A percentile compares a stretch with the other conserved stretches of the same genome.
Conservation (phyloP, 2,329 filamentous ascomycete genomes). For the Cryphonectria japonica region DNA sequence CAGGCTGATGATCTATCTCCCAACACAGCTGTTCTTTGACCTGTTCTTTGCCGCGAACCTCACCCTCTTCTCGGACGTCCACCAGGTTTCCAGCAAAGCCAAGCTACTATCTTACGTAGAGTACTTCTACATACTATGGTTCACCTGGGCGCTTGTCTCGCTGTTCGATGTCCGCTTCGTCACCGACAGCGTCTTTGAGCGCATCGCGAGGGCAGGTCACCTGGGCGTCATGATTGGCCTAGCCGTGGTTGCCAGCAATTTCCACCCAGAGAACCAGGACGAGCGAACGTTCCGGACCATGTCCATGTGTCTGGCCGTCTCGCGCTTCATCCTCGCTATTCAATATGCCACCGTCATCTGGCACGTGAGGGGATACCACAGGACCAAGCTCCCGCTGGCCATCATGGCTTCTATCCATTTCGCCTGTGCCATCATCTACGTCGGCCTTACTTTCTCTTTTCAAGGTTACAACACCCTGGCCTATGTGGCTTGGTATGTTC, state of each 20-base stretch:
- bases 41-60: slow-evolving; percentile 19
- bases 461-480: slow-evolving; percentile 40
- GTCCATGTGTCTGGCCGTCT: slow-evolving; percentile 54
- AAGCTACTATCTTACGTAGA: slow-evolving; percentile 43
- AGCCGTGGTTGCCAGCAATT: slow-evolving; percentile 59
- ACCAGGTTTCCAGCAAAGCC: slow-evolving; percentile 38
- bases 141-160: slow-evolving; percentile 68
- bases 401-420: slow-evolving; percentile 39
- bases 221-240: slow-evolving; percentile 69
- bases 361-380: slow-evolving; percentile 39
- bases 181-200: slow-evolving; percentile 65
- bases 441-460: slow-evolving; percentile 48
- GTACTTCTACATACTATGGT: slow-evolving; percentile 59
- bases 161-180: slow-evolving; percentile 70
- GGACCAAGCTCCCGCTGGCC: slow-evolving; percentile 7
- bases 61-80: slow-evolving; percentile 33
- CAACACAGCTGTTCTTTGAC: slow-evolving; percentile 23
- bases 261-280: slow-evolving; percentile 45
- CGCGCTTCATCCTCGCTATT: slow-evolving; percentile 53
- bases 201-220: slow-evolving; percentile 60
- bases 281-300: slow-evolving; percentile 44
- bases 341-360: slow-evolving; percentile 56
- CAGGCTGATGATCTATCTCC: neutral
- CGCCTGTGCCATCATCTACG: slow-evolving; percentile 42
- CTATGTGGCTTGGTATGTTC: slow-evolving; percentile 55